Percentiles rank a stretch among this genome's conserved stretches.
phyloP scores from a whole-genome alignment of 2,329 filamentous ascomycete species.

The Colletotrichum falcatum region DNA sequence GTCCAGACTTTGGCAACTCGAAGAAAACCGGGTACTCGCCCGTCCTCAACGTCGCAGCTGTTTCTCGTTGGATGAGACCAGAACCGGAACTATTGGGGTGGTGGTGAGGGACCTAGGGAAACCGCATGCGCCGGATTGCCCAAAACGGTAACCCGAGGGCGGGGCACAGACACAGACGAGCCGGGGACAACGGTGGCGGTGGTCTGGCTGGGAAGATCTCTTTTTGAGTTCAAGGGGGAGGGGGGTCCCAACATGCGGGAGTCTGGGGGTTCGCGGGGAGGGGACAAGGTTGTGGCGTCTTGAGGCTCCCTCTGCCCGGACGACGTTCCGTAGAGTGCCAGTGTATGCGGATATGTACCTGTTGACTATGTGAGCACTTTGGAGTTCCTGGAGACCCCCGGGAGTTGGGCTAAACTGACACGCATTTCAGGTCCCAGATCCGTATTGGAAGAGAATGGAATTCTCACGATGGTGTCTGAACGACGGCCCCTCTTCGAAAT shows the following conservation, averaged over 20 bases:
- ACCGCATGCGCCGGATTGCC: constrained; percentile 36
- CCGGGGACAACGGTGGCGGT: not conserved
- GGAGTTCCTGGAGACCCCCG: not conserved
- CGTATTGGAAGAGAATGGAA: not conserved
- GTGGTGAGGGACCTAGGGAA: constrained; percentile 15
- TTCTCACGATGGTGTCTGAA: not conserved
- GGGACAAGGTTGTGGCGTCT: constrained; percentile 13
- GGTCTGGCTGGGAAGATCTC: constrained; percentile 15
- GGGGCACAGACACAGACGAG: constrained; percentile 12
- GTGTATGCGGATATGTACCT: too few species aligned
- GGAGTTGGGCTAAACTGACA: constrained; percentile 11
- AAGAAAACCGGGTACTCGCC: constrained; percentile 8
- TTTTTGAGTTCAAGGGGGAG: constrained; percentile 4
- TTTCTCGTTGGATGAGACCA: constrained; percentile 21
- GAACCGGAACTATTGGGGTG: constrained; percentile 4
- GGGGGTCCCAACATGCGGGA: constrained; percentile 8
- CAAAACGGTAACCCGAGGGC: constrained; percentile 28
- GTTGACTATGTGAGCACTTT: not conserved
- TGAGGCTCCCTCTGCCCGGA: constrained; percentile 11
- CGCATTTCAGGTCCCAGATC: constrained; percentile 4
- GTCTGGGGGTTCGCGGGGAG: constrained; percentile 25
- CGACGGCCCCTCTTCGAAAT: not conserved
- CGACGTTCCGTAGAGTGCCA: not conserved
- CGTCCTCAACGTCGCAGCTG: constrained; percentile 13
- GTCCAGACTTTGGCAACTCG: constrained; percentile 14